Evolutionary conservation across 768 basidiomycete species (phyloP).

Genomic region (Agaricus bisporus): DNA sequence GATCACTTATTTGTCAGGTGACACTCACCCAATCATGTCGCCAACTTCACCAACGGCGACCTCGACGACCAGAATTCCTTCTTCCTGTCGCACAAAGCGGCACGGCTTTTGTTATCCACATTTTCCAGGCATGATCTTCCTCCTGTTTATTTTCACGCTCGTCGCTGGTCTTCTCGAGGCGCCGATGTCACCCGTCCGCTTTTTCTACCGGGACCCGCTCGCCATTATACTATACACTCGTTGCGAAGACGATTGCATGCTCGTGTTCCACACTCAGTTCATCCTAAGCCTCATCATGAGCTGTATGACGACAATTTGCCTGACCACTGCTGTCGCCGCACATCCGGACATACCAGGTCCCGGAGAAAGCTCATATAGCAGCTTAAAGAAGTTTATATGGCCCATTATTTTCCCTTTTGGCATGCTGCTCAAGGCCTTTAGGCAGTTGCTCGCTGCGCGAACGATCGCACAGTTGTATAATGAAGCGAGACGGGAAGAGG

Average conservation of each 20-base stretch:
- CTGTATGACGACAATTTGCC: constrained; percentile 11
- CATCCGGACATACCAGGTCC: constrained; percentile 8
- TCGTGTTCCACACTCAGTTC: constrained; percentile 10
- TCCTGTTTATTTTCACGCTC: constrained; percentile 8
- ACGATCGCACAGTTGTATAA: constrained; percentile 8
- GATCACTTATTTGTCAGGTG: background rate
- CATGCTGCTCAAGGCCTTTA: constrained; percentile 10
- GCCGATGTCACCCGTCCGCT: constrained; percentile 8
- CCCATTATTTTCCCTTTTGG: constrained; percentile 8
- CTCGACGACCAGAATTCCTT: background rate
- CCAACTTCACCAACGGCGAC: constrained; percentile 5
- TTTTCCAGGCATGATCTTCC: constrained; percentile 7
- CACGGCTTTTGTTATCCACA: background rate
- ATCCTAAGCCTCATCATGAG: constrained; percentile 8
- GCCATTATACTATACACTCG: constrained; percentile 10
- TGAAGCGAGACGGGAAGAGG: constrained; percentile 8
- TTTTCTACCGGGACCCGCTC: constrained; percentile 9
- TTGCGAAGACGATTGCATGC: constrained; percentile 9
- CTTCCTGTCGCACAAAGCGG: background rate
- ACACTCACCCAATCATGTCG: background rate
- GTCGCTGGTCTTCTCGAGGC: constrained; percentile 8
- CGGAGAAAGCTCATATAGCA: constrained; percentile 4
- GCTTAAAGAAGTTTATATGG: constrained; percentile 10
- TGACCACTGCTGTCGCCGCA: constrained; percentile 9
- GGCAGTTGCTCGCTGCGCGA: constrained; percentile 10